Percentiles rank a stretch among this genome's conserved stretches.
phyloP scores from a whole-genome alignment of 2,329 filamentous ascomycete genomes.

The Ceratocystis cubensis region DNA sequence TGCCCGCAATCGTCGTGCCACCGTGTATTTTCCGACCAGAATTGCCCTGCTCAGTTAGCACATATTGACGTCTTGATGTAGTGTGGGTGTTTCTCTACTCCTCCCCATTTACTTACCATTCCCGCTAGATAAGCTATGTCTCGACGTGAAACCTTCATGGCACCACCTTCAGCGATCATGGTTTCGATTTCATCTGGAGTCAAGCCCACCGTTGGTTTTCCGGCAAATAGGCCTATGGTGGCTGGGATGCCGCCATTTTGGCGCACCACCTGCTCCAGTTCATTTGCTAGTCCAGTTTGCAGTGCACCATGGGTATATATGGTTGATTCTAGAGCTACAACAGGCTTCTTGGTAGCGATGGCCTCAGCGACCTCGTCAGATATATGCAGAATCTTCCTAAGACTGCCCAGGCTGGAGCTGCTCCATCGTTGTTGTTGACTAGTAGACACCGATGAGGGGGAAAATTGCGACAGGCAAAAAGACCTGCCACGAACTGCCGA shows the following conservation, averaged over 20 bases:
- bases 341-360: conserved; percentile 58
- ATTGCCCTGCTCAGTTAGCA: conserved; percentile 38
- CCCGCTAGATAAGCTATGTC: conserved; percentile 76
- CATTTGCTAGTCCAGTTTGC: conserved; percentile 57
- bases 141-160: conserved; percentile 73
- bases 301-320: conserved; percentile 94
- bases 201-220: conserved; percentile 70
- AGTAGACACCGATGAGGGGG: background rate
- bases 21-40: conserved; percentile 61
- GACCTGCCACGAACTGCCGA: conserved; percentile 1
- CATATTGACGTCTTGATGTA: background rate
- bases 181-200: conserved; percentile 56
- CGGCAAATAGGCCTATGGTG: conserved; percentile 77
- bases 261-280: conserved; percentile 75
- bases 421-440: conserved; percentile 15
- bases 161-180: conserved; percentile 55
- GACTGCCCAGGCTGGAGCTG: conserved; percentile 24
- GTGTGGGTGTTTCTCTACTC: background rate
- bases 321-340: conserved; percentile 87
- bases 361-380: conserved; percentile 77
- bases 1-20: conserved; percentile 86
- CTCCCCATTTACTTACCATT: conserved; percentile 40
- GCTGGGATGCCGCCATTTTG: conserved; percentile 73
- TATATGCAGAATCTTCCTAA: conserved; percentile 47
- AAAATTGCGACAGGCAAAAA: conserved; percentile 2